Evolutionary conservation across 371 early-diverging fungal genomes (phyloP).

Genomic region (Apophysomyces ossiformis): DNA sequence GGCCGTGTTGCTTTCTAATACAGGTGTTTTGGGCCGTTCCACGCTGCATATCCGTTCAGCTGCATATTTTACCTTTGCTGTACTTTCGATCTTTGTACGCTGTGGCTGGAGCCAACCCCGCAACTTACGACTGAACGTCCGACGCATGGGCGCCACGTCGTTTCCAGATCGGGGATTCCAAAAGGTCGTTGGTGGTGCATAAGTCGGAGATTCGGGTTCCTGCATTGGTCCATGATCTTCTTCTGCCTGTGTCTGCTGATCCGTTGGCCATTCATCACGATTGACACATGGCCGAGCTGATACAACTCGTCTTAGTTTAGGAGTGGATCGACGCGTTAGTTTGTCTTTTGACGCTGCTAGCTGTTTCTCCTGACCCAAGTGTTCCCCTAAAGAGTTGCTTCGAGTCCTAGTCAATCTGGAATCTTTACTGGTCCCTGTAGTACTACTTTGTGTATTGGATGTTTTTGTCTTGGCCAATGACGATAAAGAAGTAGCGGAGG

Average conservation of each 20-base stretch:
- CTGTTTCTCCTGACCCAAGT: neutral
- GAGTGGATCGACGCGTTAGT: slow-evolving; percentile 1
- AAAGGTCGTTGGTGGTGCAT: slow-evolving; percentile 26
- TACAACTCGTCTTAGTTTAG: slow-evolving; percentile 18
- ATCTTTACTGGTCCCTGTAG: neutral
- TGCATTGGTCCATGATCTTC: neutral
- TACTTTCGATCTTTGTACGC: slow-evolving; percentile 31
- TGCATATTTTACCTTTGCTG: slow-evolving; percentile 28
- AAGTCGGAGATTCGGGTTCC: neutral
- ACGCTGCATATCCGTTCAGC: slow-evolving; percentile 28
- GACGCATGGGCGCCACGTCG: slow-evolving; percentile 27
- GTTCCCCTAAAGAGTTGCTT: neutral
- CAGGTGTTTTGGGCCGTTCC: slow-evolving; percentile 31
- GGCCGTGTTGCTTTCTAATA: slow-evolving; percentile 11
- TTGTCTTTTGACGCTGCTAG: neutral
- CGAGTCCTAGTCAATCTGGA: neutral
- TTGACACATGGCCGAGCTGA: slow-evolving; percentile 16
- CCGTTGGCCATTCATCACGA: neutral
- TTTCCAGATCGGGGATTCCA: slow-evolving; percentile 48
- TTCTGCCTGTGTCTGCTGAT: slow-evolving; percentile 4
- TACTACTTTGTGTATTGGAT: neutral
- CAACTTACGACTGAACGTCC: slow-evolving; percentile 35
- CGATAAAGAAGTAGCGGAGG: neutral
- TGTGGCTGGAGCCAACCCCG: slow-evolving; percentile 43
- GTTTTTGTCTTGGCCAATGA: neutral